Evolutionary conservation across 495 filamentous ascomycete genomes (phyloP).

Genomic region (Penicillium pancosmium): DNA sequence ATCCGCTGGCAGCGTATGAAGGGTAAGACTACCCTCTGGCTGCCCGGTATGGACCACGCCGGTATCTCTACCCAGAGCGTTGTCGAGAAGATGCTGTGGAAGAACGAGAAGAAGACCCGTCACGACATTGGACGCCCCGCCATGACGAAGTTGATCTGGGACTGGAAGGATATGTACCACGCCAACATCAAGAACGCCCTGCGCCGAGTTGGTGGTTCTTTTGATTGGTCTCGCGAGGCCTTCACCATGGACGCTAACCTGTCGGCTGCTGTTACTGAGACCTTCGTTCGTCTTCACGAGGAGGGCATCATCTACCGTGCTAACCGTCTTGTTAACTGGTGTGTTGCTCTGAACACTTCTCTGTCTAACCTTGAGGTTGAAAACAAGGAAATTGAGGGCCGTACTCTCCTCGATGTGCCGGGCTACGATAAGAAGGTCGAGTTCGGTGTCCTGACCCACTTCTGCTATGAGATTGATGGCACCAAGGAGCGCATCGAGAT

Average conservation of each 20-base stretch:
- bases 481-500: slow-evolving; percentile 69
- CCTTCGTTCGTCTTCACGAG: slow-evolving; percentile 72
- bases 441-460: slow-evolving; percentile 71
- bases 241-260: slow-evolving; percentile 75
- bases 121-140: slow-evolving; percentile 65
- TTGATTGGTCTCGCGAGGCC: slow-evolving; percentile 68
- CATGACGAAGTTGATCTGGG: slow-evolving; percentile 64
- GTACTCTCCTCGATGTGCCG: slow-evolving; percentile 66
- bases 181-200: slow-evolving; percentile 61
- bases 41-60: slow-evolving; percentile 77
- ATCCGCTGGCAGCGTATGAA: slow-evolving; percentile 71
- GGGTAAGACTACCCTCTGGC: slow-evolving; percentile 69
- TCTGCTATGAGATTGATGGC: slow-evolving; percentile 70
- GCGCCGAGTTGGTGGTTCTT: slow-evolving; percentile 61
- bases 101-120: slow-evolving; percentile 64
- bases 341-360: slow-evolving; percentile 70
- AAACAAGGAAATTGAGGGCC: slow-evolving; percentile 69
- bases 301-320: slow-evolving; percentile 77
- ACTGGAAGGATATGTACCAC: slow-evolving; percentile 74
- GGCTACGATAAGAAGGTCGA: slow-evolving; percentile 71
- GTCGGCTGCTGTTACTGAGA: slow-evolving; percentile 68
- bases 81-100: slow-evolving; percentile 76
- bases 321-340: slow-evolving; percentile 81
- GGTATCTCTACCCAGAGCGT: slow-evolving; percentile 78
- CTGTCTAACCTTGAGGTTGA: slow-evolving; percentile 77